Percentiles rank a stretch among this genome's conserved stretches.
phyloP scores from a whole-genome alignment of 352 stramenopile genomes.

The Phytophthora boehmeriae region DNA sequence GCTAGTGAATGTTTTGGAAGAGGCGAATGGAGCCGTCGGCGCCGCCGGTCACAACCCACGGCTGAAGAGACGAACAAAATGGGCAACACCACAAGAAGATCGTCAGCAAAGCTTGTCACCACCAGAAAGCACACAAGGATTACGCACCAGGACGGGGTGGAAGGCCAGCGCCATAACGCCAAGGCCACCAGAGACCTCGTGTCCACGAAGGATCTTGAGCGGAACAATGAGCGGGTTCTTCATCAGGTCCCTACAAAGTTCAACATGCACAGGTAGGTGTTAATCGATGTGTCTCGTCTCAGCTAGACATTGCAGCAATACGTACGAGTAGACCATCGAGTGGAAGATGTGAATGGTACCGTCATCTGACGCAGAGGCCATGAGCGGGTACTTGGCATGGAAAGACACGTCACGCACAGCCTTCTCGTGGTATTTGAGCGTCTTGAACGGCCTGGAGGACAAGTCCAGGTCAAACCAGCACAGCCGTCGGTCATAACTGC shows the following conservation, averaged over 20 bases:
- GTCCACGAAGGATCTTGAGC: constrained; percentile 97
- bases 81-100: neutral
- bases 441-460: constrained; percentile 98
- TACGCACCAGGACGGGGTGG: constrained; percentile 95
- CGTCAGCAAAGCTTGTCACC: neutral
- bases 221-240: constrained; percentile 99
- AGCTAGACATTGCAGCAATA: constrained; percentile 28
- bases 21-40: constrained; percentile 96
- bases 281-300: constrained; percentile 18
- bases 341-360: constrained; percentile 99
- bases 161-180: constrained; percentile 97
- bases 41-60: constrained; percentile 94
- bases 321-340: constrained; percentile 98
- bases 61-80: constrained; percentile 38
- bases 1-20: constrained; percentile 97
- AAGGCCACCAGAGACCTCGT: constrained; percentile 93
- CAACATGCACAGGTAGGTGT: constrained; percentile 2
- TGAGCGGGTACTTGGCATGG: constrained; percentile 97
- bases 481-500: constrained; percentile 97
- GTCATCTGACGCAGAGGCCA: constrained; percentile 98
- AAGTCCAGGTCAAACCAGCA: constrained; percentile 99
- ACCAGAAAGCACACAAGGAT: neutral
- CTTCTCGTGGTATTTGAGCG: constrained; percentile 99
- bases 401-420: constrained; percentile 95
- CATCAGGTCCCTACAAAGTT: constrained; percentile 93